Evolutionary conservation across 2,329 filamentous ascomycete species (phyloP).

Genomic region (Fusarium circinatum): DNA sequence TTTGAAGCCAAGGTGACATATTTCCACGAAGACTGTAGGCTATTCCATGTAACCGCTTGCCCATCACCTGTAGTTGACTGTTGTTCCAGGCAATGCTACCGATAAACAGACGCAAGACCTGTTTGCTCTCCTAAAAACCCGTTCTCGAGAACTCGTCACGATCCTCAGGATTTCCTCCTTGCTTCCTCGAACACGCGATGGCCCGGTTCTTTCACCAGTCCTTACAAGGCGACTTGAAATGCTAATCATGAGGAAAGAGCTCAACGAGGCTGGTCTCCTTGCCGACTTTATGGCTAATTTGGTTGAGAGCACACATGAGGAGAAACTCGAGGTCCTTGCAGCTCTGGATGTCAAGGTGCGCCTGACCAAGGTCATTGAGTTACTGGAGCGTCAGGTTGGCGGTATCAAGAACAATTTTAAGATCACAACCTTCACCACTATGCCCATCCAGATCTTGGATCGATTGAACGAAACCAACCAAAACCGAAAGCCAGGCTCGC

Average conservation of each 20-base stretch:
- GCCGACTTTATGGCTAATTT: conserved; percentile 98
- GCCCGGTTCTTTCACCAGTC: conserved; percentile 79
- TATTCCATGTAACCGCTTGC: neutral
- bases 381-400: conserved; percentile 83
- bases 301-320: conserved; percentile 86
- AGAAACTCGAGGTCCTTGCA: conserved; percentile 89
- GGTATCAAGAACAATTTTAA: conserved; percentile 88
- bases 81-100: conserved; percentile 43
- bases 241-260: conserved; percentile 84
- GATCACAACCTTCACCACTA: conserved; percentile 80
- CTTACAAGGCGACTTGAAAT: conserved; percentile 86
- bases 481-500: conserved; percentile 45
- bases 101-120: conserved; percentile 74
- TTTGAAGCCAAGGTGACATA: conserved; percentile 84
- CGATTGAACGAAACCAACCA: conserved; percentile 56
- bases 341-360: conserved; percentile 81
- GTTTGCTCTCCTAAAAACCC: conserved; percentile 83
- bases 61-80: conserved; percentile 15
- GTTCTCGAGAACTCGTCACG: conserved; percentile 87
- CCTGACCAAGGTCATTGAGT: conserved; percentile 82
- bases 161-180: conserved; percentile 86
- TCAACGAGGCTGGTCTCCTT: conserved; percentile 83
- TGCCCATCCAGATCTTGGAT: conserved; percentile 70
- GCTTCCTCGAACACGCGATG: conserved; percentile 74
- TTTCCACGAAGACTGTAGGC: conserved; percentile 74